These are phyloP conservation scores for Ustilago trichophora DNA, from an alignment of 1,284 basidiomycete genomes.

Conservation along the genomic window DNA sequence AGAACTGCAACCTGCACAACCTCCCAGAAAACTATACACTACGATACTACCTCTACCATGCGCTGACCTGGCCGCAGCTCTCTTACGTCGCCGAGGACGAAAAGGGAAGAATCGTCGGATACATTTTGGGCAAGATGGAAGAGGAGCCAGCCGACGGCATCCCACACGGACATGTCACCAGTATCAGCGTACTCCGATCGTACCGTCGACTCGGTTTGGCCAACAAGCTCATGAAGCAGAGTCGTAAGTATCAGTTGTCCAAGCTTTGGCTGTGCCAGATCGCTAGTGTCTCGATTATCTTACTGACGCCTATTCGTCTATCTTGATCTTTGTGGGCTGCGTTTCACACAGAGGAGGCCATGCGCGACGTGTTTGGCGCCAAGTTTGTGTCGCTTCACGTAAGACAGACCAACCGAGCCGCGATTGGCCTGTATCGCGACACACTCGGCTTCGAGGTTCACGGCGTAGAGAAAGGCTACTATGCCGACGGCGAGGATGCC, in stretches of 20 bases:
- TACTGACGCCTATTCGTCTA: too few relatives aligned
- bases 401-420: conserved; percentile 63
- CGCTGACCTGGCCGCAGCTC: conserved; percentile 89
- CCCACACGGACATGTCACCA: conserved; percentile 66
- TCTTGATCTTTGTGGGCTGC: too few relatives aligned
- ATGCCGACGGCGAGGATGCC: conserved; percentile 65
- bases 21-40: conserved; percentile 66
- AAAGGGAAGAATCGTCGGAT: conserved; percentile 88
- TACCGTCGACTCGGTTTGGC: conserved; percentile 63
- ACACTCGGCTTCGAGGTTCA: conserved; percentile 64
- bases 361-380: conserved; percentile 64
- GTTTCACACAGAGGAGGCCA: conserved; percentile 64
- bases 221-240: conserved; percentile 65
- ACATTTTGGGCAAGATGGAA: conserved; percentile 90
- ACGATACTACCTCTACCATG: conserved; percentile 78
- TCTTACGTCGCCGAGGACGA: conserved; percentile 93
- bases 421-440: conserved; percentile 63
- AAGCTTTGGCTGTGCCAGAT: too few relatives aligned
- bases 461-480: conserved; percentile 63
- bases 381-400: conserved; percentile 65
- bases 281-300: not conserved
- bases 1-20: conserved; percentile 65
- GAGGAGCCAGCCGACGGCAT: conserved; percentile 65
- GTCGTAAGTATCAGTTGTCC: conserved; percentile 52
- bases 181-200: conserved; percentile 62